A percentile compares a stretch with the other conserved stretches of the same genome.
Conservation (phyloP, 2,329 filamentous ascomycete genomes). For the Fusarium nematophilum region DNA sequence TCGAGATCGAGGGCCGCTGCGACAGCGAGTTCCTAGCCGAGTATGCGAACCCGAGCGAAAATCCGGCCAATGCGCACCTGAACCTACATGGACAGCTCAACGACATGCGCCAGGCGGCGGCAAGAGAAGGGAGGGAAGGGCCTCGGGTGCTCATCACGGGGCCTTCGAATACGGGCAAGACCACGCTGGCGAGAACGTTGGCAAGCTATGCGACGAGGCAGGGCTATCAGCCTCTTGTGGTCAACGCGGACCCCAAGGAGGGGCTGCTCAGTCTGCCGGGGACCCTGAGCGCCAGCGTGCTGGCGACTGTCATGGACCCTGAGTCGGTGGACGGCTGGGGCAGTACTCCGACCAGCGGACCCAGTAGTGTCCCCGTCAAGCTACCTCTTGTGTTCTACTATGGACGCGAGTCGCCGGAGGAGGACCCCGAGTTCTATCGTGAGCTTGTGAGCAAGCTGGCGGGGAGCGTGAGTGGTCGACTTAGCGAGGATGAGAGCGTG, state of each 20-base stretch:
- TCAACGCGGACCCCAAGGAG: constrained; percentile 87
- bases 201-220: constrained; percentile 82
- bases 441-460: constrained; percentile 81
- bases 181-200: constrained; percentile 80
- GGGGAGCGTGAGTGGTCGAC: constrained; percentile 78
- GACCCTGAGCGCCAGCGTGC: constrained; percentile 85
- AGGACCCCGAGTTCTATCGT: constrained; percentile 78
- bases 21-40: constrained; percentile 68
- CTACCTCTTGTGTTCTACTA: constrained; percentile 92
- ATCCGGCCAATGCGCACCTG: constrained; percentile 81
- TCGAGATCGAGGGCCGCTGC: constrained; percentile 78
- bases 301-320: constrained; percentile 87
- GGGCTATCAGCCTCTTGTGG: constrained; percentile 79
- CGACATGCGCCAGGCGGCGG: constrained; percentile 72
- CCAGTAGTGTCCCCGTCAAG: constrained; percentile 89
- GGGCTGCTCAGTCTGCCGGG: constrained; percentile 82
- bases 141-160: constrained; percentile 90
- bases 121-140: constrained; percentile 62
- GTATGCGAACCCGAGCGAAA: constrained; percentile 77
- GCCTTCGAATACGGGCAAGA: constrained; percentile 83
- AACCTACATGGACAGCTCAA: constrained; percentile 92
- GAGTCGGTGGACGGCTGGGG: constrained; percentile 86
- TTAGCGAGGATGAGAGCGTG: constrained; percentile 79
- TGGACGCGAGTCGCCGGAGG: constrained; percentile 78
- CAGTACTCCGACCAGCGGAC: constrained; percentile 88